Conservation (phyloP, 495 filamentous ascomycete species). For the Penicillium turbatum region DNA sequence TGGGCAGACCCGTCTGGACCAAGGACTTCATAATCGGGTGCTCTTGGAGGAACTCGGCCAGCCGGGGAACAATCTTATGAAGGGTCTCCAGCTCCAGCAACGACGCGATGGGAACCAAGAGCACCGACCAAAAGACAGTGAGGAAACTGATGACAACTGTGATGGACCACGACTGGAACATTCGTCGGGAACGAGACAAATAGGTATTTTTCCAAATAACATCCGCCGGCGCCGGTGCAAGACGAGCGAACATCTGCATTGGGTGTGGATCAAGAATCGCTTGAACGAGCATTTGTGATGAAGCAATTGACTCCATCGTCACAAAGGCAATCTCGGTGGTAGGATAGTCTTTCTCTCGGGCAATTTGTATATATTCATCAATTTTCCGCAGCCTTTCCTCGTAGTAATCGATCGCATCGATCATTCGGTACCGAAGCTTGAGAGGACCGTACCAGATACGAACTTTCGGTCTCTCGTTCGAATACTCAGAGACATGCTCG, state of each 20-base stretch:
- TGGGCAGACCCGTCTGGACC: constrained; percentile 84
- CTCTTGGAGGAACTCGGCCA: constrained; percentile 60
- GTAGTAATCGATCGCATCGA: constrained; percentile 92
- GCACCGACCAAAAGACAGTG: constrained; percentile 83
- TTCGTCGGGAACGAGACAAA: constrained; percentile 65
- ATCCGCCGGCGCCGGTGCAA: constrained; percentile 82
- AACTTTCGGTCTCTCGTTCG: constrained; percentile 57
- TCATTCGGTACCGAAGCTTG: constrained; percentile 62
- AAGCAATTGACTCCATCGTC: constrained; percentile 92
- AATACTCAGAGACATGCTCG: constrained; percentile 37
- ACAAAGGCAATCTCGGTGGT: constrained; percentile 87
- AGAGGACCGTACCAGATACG: constrained; percentile 78
- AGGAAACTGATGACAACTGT: constrained; percentile 76
- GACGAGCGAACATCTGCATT: constrained; percentile 74
- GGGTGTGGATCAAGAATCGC: constrained; percentile 86
- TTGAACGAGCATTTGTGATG: constrained; percentile 90
- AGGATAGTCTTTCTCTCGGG: constrained; percentile 71
- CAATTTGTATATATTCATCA: constrained; percentile 68
- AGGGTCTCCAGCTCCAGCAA: constrained; percentile 76
- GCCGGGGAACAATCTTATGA: constrained; percentile 61
- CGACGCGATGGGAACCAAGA: constrained; percentile 75
- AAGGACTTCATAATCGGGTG: constrained; percentile 69
- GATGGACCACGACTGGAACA: constrained; percentile 73
- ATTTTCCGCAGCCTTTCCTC: constrained; percentile 77
- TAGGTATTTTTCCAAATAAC: constrained; percentile 94